Conservation (phyloP, 1,139 yeast species). For the Lodderomyces margitis region DNA sequence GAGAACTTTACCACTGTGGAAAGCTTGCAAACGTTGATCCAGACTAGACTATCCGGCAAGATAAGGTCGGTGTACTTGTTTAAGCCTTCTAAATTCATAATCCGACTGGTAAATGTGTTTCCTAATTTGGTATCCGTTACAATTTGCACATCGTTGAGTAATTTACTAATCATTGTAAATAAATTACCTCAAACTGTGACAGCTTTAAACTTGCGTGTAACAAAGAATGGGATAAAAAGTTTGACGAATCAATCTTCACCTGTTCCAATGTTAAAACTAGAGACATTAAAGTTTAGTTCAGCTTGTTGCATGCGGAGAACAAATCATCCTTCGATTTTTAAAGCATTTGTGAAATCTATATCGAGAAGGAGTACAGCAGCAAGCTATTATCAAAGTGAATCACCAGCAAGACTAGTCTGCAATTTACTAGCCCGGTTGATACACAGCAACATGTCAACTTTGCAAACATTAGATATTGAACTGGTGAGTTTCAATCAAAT, state of each 20-base stretch:
- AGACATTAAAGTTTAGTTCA: conserved; percentile 9
- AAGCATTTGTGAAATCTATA: neutral
- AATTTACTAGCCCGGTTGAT: neutral
- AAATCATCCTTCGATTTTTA: neutral
- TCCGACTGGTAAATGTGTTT: conserved; percentile 2
- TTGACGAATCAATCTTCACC: neutral
- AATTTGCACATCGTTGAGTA: conserved; percentile 1
- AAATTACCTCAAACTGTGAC: conserved; percentile 11
- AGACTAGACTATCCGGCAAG: neutral
- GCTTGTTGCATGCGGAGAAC: conserved; percentile 4
- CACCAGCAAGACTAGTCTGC: conserved; percentile 1
- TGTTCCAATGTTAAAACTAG: conserved; percentile 6
- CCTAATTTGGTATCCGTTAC: conserved; percentile 3
- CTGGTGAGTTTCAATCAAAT: conserved; percentile 9
- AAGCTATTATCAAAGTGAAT: neutral
- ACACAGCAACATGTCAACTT: conserved; percentile 5
- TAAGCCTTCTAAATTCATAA: neutral
- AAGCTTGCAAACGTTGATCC: neutral
- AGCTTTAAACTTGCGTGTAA: conserved; percentile 7
- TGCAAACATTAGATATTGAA: conserved; percentile 9
- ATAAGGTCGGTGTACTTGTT: neutral
- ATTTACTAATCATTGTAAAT: neutral
- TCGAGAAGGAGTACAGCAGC: neutral
- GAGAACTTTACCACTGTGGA: neutral
- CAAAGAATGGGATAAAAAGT: neutral